Evolutionary conservation across 176 grass and related monocot genomes (phyloP), one percentile per base, ranked within the genome.

Genomic region (Tillandsia fasciculata): DNA sequence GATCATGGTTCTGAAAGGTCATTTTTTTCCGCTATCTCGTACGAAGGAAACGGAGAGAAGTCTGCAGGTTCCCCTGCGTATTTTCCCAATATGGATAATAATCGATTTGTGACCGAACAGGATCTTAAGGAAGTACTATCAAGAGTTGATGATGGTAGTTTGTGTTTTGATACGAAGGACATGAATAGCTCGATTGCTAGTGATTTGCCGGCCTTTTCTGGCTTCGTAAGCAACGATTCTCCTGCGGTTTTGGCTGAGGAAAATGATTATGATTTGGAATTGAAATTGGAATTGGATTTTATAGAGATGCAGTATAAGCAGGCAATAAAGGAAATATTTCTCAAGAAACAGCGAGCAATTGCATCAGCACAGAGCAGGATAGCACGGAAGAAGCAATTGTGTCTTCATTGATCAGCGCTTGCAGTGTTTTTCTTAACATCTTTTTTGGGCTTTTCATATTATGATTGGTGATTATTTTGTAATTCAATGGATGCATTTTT

Each of bases 61-160:
- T 70, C 53, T 74, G 48, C 66, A 80, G 58, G 66, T 63, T 74
- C 70, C 27, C 67, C 48, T 74, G 54, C 27, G 70, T 13, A 26
- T 50, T 49, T 70, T 10, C 12, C 49, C 49, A 18, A 20, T 52
- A 23, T 52, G 26, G 49, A 70, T 51, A 52, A 52, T 70, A 70
- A 70, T 14, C 15, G 6, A 18, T 52, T 69, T 22, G 18, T 20
- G 17, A 51, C 23, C 9, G 49, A 53, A 26, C 8, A 1, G 52
- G 11, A 53, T 48, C 17, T 14, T 70, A 13, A 51, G 26, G 50
- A 11, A 23, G 48, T 1, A 52, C 9, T 53, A 12, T 70, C 22
- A 7, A 20, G 8, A 53, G 49, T 27, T 70, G 68, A 53, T 26
- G 27, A 70, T 61, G 17, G 56, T 15, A 61, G 33, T 42, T 42